Evolutionary conservation across 345 rosid genomes (phyloP), one percentile per base, ranked within the genome.

Genomic region (Anacardium occidentale): DNA sequence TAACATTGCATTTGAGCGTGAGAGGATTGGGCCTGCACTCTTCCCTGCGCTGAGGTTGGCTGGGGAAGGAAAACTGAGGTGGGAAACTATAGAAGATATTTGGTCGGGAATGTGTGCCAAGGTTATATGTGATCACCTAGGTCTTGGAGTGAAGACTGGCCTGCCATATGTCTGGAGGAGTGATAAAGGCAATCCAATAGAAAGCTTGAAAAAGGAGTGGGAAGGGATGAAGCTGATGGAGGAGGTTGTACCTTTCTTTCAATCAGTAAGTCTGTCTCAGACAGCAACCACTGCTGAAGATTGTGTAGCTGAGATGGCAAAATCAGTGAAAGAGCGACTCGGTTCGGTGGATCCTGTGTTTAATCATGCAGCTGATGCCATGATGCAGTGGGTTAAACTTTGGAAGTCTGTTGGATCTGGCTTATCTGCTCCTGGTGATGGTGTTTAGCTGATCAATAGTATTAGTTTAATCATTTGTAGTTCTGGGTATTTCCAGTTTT

Each of bases 211-310:
- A 78, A 94, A 94, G 73, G 97, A 94, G 75, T 94, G 98, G 98
- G 93, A 92, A 83, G 97, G 97, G 10, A 87, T 94, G 83, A 94
- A 88, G 86, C 86, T 85, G 77, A 92, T 90, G 97, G 98, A 94
- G 86, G 91, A 88, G 70, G 85, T 91, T 44, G 88, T 92, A 34
- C 91, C 96, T 1, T 90, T 91, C 85, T 92, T 95, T 64, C 92
- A 89, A 85, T 81, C 91, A 0, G 26, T 92, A 66, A 87, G 83
- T 71, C 64, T 91, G 80, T 80, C 96, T 0, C 64, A n/a, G 74
- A 76, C 86, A 45, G 91, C 89, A 18, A 61, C 82, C 15, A 89
- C 78, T 20, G 84, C 87, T 15, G 96, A 85, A 77, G 96, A 89
- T 65, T 92, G 94, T 70, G 81, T 92, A 66, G 74, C 74, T 48